Conservation (phyloP, 192 early-diverging fungal genomes). For the Rhizophagus prolifer region DNA sequence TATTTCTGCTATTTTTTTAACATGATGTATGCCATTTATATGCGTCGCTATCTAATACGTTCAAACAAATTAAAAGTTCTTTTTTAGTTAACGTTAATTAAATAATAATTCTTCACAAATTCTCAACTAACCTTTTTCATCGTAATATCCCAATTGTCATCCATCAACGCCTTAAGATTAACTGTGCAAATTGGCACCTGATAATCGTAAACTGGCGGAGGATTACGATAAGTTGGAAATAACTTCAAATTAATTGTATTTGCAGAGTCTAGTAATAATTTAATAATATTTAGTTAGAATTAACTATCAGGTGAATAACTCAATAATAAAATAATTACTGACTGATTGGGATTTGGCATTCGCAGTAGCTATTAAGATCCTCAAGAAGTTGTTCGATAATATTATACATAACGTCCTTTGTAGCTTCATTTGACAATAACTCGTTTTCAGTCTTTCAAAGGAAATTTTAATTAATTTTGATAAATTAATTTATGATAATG, state of each 20-base stretch:
- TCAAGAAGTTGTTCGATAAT: constrained; percentile 84
- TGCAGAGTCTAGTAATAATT: constrained; percentile 55
- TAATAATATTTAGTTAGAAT: constrained; percentile 10
- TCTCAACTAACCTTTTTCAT: constrained; percentile 56
- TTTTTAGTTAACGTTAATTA: background rate
- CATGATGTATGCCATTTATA: constrained; percentile 86
- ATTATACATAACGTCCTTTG: constrained; percentile 59
- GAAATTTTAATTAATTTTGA: background rate
- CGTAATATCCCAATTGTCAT: constrained; percentile 92
- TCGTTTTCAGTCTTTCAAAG: constrained; percentile 54
- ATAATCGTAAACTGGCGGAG: constrained; percentile 72
- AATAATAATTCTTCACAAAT: background rate
- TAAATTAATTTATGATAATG: background rate
- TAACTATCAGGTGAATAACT: background rate
- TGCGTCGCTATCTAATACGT: constrained; percentile 56
- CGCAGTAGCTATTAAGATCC: constrained; percentile 81
- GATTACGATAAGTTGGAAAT: constrained; percentile 76
- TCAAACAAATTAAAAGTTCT: background rate
- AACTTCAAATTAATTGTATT: constrained; percentile 86
- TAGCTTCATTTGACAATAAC: constrained; percentile 51
- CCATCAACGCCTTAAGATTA: constrained; percentile 60
- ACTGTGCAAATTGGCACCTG: constrained; percentile 81
- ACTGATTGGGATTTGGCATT: constrained; percentile 88
- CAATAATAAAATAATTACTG: constrained; percentile 11
- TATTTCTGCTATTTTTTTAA: constrained; percentile 77